phyloP scores from a whole-genome alignment of 495 filamentous ascomycete species.

The Penicillium ochrochloron region DNA sequence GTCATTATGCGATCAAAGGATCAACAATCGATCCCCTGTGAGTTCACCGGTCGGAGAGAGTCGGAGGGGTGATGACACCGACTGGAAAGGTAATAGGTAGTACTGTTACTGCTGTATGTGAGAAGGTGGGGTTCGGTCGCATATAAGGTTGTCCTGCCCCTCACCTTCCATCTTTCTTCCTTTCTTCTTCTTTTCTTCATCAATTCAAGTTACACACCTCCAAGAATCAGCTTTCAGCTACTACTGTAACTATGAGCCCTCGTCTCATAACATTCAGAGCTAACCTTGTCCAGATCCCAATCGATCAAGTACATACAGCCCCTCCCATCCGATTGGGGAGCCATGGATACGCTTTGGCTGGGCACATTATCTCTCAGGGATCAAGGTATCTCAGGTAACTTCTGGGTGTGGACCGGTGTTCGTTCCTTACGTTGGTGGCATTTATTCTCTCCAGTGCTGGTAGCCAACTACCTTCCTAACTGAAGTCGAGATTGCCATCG shows the following conservation, averaged over 20 bases:
- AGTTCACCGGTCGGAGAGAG: conserved; percentile 34
- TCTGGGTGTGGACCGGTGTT: conserved; percentile 72
- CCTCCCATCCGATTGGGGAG: conserved; percentile 39
- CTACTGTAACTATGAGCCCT: conserved; percentile 30
- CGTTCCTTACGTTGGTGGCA: conserved; percentile 44
- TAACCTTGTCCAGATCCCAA: conserved; percentile 25
- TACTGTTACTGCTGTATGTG: background rate
- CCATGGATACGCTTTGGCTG: conserved; percentile 48
- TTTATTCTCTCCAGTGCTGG: conserved; percentile 6
- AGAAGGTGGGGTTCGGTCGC: conserved; percentile 26
- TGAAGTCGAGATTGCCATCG: conserved; percentile 18
- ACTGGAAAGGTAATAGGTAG: conserved; percentile 9
- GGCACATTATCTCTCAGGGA: conserved; percentile 44
- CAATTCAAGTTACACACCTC: background rate
- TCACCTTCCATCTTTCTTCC: conserved; percentile 9
- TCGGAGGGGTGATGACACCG: conserved; percentile 21
- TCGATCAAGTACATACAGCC: conserved; percentile 34
- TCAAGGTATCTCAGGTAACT: conserved; percentile 69
- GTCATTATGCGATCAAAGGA: conserved; percentile 26
- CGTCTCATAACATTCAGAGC: conserved; percentile 8
- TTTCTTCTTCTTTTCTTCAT: conserved; percentile 11
- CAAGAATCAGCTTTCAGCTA: background rate
- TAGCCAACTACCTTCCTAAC: conserved; percentile 7
- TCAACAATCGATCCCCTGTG: conserved; percentile 18
- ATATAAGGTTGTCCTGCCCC: conserved; percentile 31